Conservation (phyloP, 202 grass and related monocot species). For the Musa balbisiana region DNA sequence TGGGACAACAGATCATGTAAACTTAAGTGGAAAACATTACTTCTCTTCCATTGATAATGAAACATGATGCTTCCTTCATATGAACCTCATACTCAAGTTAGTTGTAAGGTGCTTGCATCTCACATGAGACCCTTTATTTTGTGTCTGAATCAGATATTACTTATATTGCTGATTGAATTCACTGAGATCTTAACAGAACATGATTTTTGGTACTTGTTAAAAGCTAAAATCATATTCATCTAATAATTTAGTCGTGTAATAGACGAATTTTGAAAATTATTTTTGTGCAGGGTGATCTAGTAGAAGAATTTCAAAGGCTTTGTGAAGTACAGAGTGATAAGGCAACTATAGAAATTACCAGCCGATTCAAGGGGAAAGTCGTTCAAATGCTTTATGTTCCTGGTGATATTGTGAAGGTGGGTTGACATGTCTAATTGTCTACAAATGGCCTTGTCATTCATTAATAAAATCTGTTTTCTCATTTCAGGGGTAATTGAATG, state of each 20-base stretch:
- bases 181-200: neutral
- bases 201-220: neutral
- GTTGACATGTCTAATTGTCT: neutral
- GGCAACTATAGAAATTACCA: conserved; percentile 95
- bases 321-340: conserved; percentile 98
- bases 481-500: neutral
- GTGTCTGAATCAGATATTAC: neutral
- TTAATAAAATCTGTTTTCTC: neutral
- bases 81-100: no score
- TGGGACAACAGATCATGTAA: no score
- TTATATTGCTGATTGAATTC: neutral
- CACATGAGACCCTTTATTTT: neutral
- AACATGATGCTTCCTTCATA: neutral
- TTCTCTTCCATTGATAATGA: neutral
- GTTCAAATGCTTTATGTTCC: conserved; percentile 60
- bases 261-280: neutral
- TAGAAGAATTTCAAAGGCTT: conserved; percentile 76
- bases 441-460: neutral
- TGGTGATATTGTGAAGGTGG: conserved; percentile 85
- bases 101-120: no score
- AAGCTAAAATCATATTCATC: neutral
- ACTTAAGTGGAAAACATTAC: neutral
- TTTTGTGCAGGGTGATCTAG: conserved; percentile 58
- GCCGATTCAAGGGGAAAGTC: conserved; percentile 74
- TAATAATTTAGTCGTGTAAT: neutral